Evolutionary conservation across 148 eudicot genomes (phyloP), one percentile per base, ranked within the genome.

Genomic region (Fagopyrum tataricum): DNA sequence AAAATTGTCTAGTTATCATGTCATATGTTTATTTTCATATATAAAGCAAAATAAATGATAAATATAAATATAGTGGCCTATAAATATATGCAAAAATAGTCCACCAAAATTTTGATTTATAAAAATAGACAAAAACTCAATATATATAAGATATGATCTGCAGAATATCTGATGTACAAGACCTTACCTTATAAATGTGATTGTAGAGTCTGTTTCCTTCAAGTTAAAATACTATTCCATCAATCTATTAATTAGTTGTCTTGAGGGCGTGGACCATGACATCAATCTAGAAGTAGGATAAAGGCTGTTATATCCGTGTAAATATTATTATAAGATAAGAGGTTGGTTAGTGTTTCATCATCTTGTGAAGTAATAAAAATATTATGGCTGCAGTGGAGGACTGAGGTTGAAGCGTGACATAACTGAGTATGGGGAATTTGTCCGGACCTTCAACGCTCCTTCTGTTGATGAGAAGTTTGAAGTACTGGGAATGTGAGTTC

Each of bases 401-500:
- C 80, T 91, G 67, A 83, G 96, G 58, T 82, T 95, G 81, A 95
- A 95, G 77, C 98, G 98, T 88, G 98, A 95, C 81, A 95, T 95
- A 75, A 91, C 98, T 0, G 98, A 91, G 80, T 91, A 91, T 78
- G 96, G 93, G 67, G 98, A 95, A 71, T 91, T 89, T 80, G 91
- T 95, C 55, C 89, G 98, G 48, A 89, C 93, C 81, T 95, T 95
- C 76, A 91, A 89, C 77, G 93, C 98, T 76, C 98, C 98, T 71
- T 77, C 97, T 43, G 89, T 95, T 44, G 98, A 95, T 82, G 98
- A 95, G 84, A 90, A 95, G 77, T 95, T 95, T 78, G 98, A 95
- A 84, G 78, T 83, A 46, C 82, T 95, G 82, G 96, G 98, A 82
- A 95, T 91, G 98, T 95, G 84, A 91, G 98, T 84, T 76, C 41